Percentiles rank a stretch among this genome's conserved stretches.
These are phyloP conservation scores for Geranium incanum DNA, from an alignment of 441 rosid species.

Conservation along the genomic window DNA sequence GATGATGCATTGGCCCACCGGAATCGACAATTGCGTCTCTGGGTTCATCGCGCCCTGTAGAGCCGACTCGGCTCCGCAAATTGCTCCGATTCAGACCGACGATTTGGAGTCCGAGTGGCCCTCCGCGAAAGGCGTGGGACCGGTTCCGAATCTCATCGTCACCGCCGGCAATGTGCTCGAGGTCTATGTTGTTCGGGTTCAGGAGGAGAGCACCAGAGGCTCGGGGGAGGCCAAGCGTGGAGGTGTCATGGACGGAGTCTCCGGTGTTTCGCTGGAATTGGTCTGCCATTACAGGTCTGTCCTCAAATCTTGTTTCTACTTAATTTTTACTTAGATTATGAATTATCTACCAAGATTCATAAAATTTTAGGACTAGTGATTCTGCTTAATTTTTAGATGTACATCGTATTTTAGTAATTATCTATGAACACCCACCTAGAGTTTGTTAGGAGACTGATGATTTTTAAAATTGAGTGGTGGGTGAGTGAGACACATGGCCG, in stretches of 20 bases:
- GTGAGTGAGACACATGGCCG: not conserved
- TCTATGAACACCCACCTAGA: not conserved
- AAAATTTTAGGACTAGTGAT: too few species aligned
- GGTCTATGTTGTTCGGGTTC: conserved; percentile 75
- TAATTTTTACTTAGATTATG: not conserved
- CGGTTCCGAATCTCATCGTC: conserved; percentile 70
- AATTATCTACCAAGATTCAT: too few species aligned
- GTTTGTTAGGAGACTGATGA: not conserved
- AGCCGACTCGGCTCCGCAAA: conserved; percentile 53
- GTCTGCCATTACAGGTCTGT: conserved; percentile 78
- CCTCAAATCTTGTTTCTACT: not conserved
- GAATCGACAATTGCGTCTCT: conserved; percentile 75
- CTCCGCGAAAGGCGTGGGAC: conserved; percentile 49
- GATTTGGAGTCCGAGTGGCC: conserved; percentile 69
- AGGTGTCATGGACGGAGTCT: conserved; percentile 70
- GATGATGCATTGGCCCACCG: conserved; percentile 97
- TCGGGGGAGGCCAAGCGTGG: conserved; percentile 54
- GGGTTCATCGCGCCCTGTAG: conserved; percentile 75
- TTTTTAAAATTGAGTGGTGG: not conserved
- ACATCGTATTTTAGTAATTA: not conserved
- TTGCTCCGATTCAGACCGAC: conserved; percentile 45
- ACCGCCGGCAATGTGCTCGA: conserved; percentile 77
- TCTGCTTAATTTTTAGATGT: not conserved
- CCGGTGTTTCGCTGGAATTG: conserved; percentile 86
- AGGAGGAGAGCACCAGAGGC: conserved; percentile 49